Conservation (phyloP, 352 stramenopile species). For the Phytopythium vexans region DNA sequence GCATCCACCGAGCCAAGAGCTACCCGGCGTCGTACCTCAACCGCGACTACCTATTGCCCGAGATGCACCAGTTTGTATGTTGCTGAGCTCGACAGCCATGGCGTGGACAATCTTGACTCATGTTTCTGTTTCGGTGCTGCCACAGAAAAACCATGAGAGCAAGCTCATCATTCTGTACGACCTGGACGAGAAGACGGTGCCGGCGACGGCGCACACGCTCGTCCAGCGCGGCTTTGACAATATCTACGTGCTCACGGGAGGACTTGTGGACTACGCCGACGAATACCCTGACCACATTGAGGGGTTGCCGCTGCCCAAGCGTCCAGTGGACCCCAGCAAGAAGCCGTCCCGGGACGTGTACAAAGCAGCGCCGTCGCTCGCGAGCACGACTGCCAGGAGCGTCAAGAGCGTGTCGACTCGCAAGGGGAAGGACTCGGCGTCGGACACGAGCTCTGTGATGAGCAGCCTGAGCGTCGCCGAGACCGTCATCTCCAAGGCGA, state of each 20-base stretch:
- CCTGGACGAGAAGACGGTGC: conserved; percentile 60
- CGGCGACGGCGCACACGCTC: conserved; percentile 60
- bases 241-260: conserved; percentile 75
- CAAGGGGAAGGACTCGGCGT: conserved; percentile 38
- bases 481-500: conserved; percentile 73
- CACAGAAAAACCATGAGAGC: conserved; percentile 69
- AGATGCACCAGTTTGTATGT: conserved; percentile 74
- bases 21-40: conserved; percentile 58
- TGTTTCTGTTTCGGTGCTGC: conserved; percentile 1
- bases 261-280: conserved; percentile 61
- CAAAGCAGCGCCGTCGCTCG: conserved; percentile 40
- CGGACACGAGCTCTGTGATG: conserved; percentile 58
- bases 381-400: conserved; percentile 36
- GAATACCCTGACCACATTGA: conserved; percentile 65
- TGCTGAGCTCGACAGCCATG: neutral
- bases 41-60: conserved; percentile 57
- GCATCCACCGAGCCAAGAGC: conserved; percentile 66
- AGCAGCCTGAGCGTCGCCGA: conserved; percentile 64
- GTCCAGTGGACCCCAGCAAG: conserved; percentile 46
- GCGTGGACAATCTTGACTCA: neutral
- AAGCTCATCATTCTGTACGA: conserved; percentile 81
- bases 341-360: conserved; percentile 57
- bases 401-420: conserved; percentile 49
- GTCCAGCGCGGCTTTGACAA: conserved; percentile 85
- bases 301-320: conserved; percentile 50